Evolutionary conservation across 1,284 basidiomycete species (phyloP), one percentile per base, ranked within the genome.

Genomic region (Ustilago cynodontis): DNA sequence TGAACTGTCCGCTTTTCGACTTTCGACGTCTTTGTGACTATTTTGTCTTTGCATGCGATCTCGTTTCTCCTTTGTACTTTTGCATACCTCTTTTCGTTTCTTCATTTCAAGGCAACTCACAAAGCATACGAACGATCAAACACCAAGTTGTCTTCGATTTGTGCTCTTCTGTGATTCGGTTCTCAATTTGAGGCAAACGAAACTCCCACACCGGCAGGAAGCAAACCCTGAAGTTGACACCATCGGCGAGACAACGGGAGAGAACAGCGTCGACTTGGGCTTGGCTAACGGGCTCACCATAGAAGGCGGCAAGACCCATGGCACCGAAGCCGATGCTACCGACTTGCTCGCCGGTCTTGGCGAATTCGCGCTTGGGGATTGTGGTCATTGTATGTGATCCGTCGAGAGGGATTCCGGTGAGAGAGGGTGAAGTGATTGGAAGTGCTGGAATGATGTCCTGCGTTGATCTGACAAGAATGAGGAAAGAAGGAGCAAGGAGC

Each of bases 271-370:
- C 65, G 26, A 76, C 70, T 0, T 54, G 56, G 13, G 52, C 37
- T 45, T 79, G 71, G 2, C 57, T 35, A 1, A 57, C 64, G 9
- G 76, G 55, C 22, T 63, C 53, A 47, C 77, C 79, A 41, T 81
- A 81, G 58, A 77, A 77, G 51, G 77, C 79, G 8, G 70, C 65
- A 20, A 79, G 67, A 37, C 70, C 73, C 79, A 81, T 81, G 37
- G 62, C 66, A 14, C 79, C 79, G 51, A 66, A 77, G 31, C 79
- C 78, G 51, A 78, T 70, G 45, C 22, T 20, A n/a, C 71, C 71
- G 26, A 76, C 65, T 45, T 71, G 55, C 8, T 75, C 54, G 52
- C 66, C 66, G 4, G 75, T 69, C 16, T 61, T 65, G 33, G 59
- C 78, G 31, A 79, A 69, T 57, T 79, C 55, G 26, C 78, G 70